These are phyloP conservation scores for Nitzschia palea DNA, from an alignment of 108 stramenopile species.

Conservation along the genomic window DNA sequence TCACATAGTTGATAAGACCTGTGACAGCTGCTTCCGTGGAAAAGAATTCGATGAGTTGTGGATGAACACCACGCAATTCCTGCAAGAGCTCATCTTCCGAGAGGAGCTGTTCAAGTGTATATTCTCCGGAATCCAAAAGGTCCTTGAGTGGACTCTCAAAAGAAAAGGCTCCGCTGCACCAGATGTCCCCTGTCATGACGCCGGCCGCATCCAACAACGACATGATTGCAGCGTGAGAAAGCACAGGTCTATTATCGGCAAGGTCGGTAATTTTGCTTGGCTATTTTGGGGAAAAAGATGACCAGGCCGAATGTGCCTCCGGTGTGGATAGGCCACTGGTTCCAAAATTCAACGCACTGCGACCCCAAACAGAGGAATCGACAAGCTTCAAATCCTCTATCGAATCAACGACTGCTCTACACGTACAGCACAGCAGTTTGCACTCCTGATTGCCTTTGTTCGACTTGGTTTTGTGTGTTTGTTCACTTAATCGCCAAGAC, in stretches of 20 bases:
- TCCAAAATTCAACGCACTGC: no score
- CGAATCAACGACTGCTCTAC: no score
- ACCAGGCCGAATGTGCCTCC: no score
- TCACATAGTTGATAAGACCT: constrained; percentile 72
- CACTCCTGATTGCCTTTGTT: no score
- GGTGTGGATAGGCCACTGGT: no score
- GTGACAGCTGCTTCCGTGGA: constrained; percentile 67
- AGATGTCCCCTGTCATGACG: constrained; percentile 64
- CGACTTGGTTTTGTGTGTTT: no score
- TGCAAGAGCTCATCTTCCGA: constrained; percentile 94
- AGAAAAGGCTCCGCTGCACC: constrained; percentile 67
- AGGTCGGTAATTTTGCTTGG: neutral
- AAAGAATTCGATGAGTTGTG: constrained; percentile 86
- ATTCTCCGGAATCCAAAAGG: constrained; percentile 76
- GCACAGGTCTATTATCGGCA: neutral
- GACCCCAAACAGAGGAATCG: no score
- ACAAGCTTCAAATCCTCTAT: no score
- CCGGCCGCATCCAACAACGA: constrained; percentile 41
- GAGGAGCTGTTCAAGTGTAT: constrained; percentile 82
- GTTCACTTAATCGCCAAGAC: no score
- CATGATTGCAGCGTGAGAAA: constrained; percentile 30
- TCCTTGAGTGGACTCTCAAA: constrained; percentile 82
- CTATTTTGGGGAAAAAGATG: neutral
- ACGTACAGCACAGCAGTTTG: no score
- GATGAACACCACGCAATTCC: constrained; percentile 87